These are phyloP conservation scores for Hippophae tibetana DNA, from an alignment of 306 rosid species.

Conservation along the genomic window DNA sequence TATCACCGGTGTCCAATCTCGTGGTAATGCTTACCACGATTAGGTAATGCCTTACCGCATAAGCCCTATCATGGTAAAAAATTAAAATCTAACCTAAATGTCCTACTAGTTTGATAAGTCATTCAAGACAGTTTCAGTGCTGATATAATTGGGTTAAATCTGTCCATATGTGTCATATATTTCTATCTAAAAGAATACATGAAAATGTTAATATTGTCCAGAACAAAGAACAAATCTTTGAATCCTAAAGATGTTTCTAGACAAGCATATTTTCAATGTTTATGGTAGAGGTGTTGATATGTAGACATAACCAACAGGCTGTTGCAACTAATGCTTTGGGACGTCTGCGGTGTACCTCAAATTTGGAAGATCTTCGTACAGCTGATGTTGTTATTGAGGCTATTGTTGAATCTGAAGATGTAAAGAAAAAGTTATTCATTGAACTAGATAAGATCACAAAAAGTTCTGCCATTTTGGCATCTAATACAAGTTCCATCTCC, in stretches of 20 bases:
- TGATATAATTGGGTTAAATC: too few relatives aligned
- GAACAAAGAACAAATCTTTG: too few relatives aligned
- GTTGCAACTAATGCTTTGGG: conserved; percentile 31
- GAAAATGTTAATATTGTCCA: too few relatives aligned
- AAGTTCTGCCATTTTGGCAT: conserved; percentile 67
- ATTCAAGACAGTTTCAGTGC: too few relatives aligned
- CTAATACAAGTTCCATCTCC: conserved; percentile 92
- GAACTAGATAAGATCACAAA: conserved; percentile 53
- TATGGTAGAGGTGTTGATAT: background rate
- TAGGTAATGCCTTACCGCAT: too few relatives aligned
- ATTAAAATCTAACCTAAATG: too few relatives aligned
- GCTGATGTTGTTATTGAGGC: conserved; percentile 79
- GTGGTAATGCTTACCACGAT: too few relatives aligned
- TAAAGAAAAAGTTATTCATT: conserved; percentile 52
- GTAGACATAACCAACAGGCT: conserved; percentile 18
- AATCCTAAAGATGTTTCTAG: background rate
- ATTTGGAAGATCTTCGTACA: conserved; percentile 44
- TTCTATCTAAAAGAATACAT: too few relatives aligned
- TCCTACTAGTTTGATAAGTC: too few relatives aligned
- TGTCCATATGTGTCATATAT: too few relatives aligned
- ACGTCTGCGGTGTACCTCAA: conserved; percentile 39
- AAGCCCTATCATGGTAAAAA: too few relatives aligned
- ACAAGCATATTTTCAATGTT: background rate
- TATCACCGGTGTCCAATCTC: too few relatives aligned
- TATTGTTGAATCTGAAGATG: conserved; percentile 77